These are phyloP conservation scores for Pseudoneurospora amorphoporcata DNA, from an alignment of 495 filamentous ascomycete species.

Conservation along the genomic window DNA sequence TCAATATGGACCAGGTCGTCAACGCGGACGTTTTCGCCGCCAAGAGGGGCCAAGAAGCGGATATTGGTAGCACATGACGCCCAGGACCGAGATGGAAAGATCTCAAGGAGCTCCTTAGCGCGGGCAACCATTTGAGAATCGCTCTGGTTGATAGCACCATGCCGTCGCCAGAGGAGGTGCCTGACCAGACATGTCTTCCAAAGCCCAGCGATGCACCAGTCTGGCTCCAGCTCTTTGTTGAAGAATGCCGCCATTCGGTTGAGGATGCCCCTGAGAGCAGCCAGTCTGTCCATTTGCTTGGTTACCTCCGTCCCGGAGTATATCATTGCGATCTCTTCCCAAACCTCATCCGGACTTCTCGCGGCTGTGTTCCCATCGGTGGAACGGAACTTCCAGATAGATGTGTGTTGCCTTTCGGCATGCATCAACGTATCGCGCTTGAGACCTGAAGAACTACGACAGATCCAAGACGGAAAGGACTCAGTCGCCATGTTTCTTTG, in stretches of 20 bases:
- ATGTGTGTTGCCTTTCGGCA: not conserved
- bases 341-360: not conserved
- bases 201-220: not conserved
- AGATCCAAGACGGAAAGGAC: not conserved
- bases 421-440: not conserved
- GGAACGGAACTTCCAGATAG: not conserved
- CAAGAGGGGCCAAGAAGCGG: not conserved
- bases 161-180: not conserved
- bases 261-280: not conserved
- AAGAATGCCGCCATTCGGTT: not conserved
- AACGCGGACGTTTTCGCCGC: not conserved
- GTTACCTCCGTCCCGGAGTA: not conserved
- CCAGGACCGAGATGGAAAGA: not conserved
- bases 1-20: not conserved
- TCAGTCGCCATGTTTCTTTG: not conserved
- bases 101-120: not conserved
- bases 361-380: not conserved
- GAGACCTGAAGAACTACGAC: not conserved
- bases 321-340: not conserved
- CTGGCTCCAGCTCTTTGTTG: not conserved
- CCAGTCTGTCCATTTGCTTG: not conserved
- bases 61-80: not conserved
- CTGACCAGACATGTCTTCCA: not conserved
- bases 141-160: not conserved
- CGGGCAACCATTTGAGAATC: not conserved